Evolutionary conservation across 345 rosid species (phyloP).

Genomic region (Brassica juncea): DNA sequence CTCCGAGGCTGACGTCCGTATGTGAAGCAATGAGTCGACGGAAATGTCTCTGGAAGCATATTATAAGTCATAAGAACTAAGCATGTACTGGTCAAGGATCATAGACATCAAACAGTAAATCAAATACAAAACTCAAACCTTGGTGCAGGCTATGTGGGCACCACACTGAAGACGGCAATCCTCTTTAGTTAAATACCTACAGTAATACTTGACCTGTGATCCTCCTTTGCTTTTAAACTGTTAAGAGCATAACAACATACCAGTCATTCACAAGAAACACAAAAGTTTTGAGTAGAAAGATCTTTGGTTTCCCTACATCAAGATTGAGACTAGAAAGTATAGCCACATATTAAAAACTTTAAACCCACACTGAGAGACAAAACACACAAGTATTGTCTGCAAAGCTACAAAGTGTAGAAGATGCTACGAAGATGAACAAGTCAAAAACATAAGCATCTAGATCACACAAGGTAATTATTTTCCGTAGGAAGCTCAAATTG

Average conservation of each 20-base stretch:
- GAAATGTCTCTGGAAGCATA: conserved; percentile 78
- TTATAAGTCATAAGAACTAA: conserved; percentile 14
- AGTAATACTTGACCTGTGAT: conserved; percentile 91
- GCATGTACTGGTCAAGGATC: neutral
- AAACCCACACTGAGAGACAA: neutral
- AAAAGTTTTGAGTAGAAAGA: neutral
- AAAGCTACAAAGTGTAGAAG: neutral
- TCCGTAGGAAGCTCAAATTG: neutral
- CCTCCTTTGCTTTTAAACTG: conserved; percentile 99
- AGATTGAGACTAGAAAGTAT: conserved; percentile 11
- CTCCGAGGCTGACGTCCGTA: conserved; percentile 89
- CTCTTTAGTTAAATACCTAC: conserved; percentile 89
- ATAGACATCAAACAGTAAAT: neutral
- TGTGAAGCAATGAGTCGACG: conserved; percentile 93
- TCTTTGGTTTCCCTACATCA: neutral
- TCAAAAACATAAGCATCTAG: neutral
- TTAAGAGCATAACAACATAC: conserved; percentile 24
- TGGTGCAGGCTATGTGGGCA: conserved; percentile 82
- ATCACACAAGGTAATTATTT: neutral
- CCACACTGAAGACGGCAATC: conserved; percentile 89
- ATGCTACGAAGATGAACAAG: neutral
- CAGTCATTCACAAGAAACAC: conserved; percentile 20
- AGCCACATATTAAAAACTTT: neutral
- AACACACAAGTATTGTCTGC: neutral
- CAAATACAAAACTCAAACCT: conserved; percentile 46